Base-by-base conservation (phyloP, 805 yeast genomes). In the Allodekkera sacchari region DNA sequence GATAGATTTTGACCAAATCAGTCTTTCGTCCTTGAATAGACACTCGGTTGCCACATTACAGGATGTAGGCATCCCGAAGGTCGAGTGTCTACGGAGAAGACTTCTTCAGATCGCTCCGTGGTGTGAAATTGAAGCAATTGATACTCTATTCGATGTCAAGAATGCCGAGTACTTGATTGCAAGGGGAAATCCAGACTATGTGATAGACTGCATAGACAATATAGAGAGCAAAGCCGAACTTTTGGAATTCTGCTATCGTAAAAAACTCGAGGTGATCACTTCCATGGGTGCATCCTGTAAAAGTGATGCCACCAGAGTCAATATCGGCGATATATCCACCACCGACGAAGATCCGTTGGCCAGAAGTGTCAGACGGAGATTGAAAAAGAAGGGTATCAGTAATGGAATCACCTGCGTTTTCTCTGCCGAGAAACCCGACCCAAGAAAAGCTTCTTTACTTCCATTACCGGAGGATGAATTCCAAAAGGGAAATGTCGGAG, bases 261-360 rank as follows among this genome's bases (percentile, higher is more conserved):
- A 74, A 27, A 55, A 66, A 2, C 52, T 89, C 21, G 73, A 71
- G n/a, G 81, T 87, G 20, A 71, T 92, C 24, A 77, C 94, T 4
- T 83, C 96, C 1, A 94, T 94, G 76, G 99, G 99, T 18, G 97
- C 99, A 1, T 95, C 96, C 4, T 81, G 95, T 45, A 92, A 92
- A 55, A 80, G 94, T 32, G 99, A 92, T 52, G 94, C 97, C 9
- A 80, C 96, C 3, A 67, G 97, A 48, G 74, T 92, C 35, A 83
- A 85, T 51, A 69, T 92, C 25, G 87, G 87, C 21, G 99, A 92
- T 57, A 74, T 92, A 33, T 77, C 94, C 21, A 73, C 71, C 32
- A 83, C 98, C 0, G 89, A 83, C 48, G 99, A 92, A 56, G 99
- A 92, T 55, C 92, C 96, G 6, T 64, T 92, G 36, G 83, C 96